Base-by-base conservation (phyloP, 2,329 filamentous ascomycete genomes). In the Calonectria pteridis region DNA sequence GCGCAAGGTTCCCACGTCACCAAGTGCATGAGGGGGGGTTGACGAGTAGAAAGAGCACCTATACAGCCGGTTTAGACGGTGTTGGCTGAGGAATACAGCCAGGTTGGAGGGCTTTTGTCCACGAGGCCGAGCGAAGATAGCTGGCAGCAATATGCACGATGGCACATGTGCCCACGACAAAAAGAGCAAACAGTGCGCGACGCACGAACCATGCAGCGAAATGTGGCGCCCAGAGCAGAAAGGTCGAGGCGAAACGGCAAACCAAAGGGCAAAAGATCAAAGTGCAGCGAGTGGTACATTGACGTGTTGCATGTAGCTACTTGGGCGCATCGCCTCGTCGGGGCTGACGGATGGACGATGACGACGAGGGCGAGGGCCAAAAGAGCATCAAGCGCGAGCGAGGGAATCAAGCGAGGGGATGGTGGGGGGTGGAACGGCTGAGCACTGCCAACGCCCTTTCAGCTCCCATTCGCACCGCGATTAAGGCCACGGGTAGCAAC, bases 311-410 rank as follows among this genome's bases (percentile, higher is more conserved):
- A 33, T 23, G 46, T 49, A 67, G 63, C 35, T 69, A 69, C 29
- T 59, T 62, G 73, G 75, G 70, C 71, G 58, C 75, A 79, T 80
- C 72, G 75, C 73, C 75, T 74, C 73, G 67, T 69, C 67, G 75
- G 71, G 78, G 78, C 78, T 80, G 78, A 80, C 76, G 73, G 63
- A 64, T 20, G 40, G 43, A 23, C 35, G 43, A 23, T 29, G 51
- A 67, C 66, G 64, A 65, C 67, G 53, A 73, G 31, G 33, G 53
- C 66, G 37, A n/a, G n/a, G n/a, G n/a, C n/a, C n/a, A n/a, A 66
- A 50, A 31, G 53, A 58, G 53, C 53, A 58, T 58, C 53, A n/a
- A 58, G 20, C 4, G 20, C 31, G 31, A 58, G 50, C 13, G 23
- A 28, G 20, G 31, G 43, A 23, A 46, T n/a, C 43, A n/a, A 43